Conservation (phyloP, 495 filamentous ascomycete species). For the Daldinia childiae region DNA sequence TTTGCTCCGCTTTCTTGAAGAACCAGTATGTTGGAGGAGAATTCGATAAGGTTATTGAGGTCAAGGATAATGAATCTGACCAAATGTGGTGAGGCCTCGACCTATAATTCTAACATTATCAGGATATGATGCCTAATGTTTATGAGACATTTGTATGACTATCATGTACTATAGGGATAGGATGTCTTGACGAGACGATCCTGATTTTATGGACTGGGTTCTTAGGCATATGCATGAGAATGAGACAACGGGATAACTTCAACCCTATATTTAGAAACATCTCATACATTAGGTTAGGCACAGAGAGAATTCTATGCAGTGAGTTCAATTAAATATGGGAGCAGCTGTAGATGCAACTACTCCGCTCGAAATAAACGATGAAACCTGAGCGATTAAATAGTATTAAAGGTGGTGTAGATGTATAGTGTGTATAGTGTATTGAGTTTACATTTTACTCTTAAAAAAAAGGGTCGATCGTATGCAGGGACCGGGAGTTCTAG, state of each 20-base stretch:
- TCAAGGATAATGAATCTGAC: constrained; percentile 34
- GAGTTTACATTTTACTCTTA: not conserved
- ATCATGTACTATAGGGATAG: constrained; percentile 31
- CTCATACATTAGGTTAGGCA: not conserved
- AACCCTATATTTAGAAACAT: not conserved
- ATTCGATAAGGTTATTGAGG: constrained; percentile 33
- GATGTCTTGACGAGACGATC: not conserved
- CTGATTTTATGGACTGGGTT: not conserved
- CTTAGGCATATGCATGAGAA: not conserved
- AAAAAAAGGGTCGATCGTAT: not conserved
- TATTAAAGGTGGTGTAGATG: not conserved
- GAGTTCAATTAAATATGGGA: not conserved
- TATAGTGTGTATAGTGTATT: no score
- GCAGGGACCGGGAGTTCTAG: not conserved
- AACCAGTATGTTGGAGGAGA: constrained; percentile 36
- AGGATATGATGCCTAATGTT: not conserved
- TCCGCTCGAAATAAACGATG: constrained; percentile 19
- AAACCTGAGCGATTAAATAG: not conserved
- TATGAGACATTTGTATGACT: constrained; percentile 5
- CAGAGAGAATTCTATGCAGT: not conserved
- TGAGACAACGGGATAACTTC: not conserved
- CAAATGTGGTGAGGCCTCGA: constrained; percentile 36
- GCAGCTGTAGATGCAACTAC: not conserved
- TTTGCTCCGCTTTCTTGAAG: constrained; percentile 68
- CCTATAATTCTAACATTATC: not conserved